These are phyloP conservation scores for Onygena corvina DNA, from an alignment of 2,329 filamentous ascomycete genomes.

Conservation along the genomic window DNA sequence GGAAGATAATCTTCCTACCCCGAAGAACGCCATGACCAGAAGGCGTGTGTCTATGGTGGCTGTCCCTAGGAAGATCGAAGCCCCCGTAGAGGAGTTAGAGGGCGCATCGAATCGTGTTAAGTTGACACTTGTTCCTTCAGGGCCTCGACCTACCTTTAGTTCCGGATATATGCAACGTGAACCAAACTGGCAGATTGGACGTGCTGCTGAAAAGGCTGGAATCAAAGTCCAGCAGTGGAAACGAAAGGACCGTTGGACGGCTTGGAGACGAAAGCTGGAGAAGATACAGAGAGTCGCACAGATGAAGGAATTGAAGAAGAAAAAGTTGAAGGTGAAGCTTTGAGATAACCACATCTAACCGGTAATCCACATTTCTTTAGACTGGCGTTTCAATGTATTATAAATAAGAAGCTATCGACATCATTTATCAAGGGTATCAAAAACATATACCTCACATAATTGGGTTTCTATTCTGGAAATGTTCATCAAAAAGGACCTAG, in stretches of 20 bases:
- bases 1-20: constrained; percentile 65
- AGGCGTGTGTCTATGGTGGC: constrained; percentile 64
- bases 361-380: not conserved
- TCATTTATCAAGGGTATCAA: not conserved
- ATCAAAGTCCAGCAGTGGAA: constrained; percentile 46
- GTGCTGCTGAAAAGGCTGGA: constrained; percentile 48
- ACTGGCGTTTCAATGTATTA: constrained; percentile 4
- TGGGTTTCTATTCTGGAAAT: too few relatives aligned
- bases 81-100: constrained; percentile 13
- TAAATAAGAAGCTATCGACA: not conserved
- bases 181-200: constrained; percentile 56
- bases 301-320: constrained; percentile 42
- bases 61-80: constrained; percentile 26
- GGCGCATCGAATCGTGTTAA: constrained; percentile 10
- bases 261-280: constrained; percentile 50
- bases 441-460: too few relatives aligned
- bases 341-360: not conserved
- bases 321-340: constrained; percentile 24
- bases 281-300: constrained; percentile 41
- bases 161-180: constrained; percentile 53
- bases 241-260: constrained; percentile 49
- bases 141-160: constrained; percentile 31
- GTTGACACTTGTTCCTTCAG: constrained; percentile 12
- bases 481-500: not conserved
- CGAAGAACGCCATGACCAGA: constrained; percentile 58